These are phyloP conservation scores for Yarrowia keelungensis DNA, from an alignment of 805 yeast genomes.

Conservation along the genomic window DNA sequence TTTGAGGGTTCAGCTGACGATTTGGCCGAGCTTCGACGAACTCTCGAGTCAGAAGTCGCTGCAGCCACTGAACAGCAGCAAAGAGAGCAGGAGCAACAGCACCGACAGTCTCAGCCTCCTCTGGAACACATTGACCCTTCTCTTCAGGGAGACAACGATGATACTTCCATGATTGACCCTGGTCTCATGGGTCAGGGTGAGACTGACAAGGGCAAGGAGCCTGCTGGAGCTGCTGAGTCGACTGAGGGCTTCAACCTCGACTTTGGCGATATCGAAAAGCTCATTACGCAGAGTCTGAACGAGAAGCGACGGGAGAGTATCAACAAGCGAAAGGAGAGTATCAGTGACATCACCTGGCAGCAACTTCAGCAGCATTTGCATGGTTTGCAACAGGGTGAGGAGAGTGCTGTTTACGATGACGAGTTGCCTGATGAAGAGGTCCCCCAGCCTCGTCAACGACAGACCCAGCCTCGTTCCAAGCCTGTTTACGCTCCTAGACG, in stretches of 20 bases:
- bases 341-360: slow-evolving; percentile 37
- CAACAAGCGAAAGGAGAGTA: slow-evolving; percentile 21
- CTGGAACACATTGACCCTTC: slow-evolving; percentile 25
- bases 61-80: slow-evolving; percentile 1
- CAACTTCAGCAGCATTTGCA: slow-evolving; percentile 37
- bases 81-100: slow-evolving; percentile 6
- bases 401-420: slow-evolving; percentile 32
- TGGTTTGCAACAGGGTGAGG: slow-evolving; percentile 26
- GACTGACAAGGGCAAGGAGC: slow-evolving; percentile 24
- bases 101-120: not conserved
- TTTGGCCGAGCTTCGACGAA: slow-evolving; percentile 11
- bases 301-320: slow-evolving; percentile 29
- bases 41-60: slow-evolving; percentile 19
- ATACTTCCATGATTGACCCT: slow-evolving; percentile 27
- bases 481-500: slow-evolving; percentile 6
- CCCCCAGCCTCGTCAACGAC: slow-evolving; percentile 19
- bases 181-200: slow-evolving; percentile 15
- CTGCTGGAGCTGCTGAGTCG: slow-evolving; percentile 4
- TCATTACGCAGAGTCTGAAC: slow-evolving; percentile 31
- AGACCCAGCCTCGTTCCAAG: not conserved
- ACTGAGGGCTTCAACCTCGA: slow-evolving; percentile 27
- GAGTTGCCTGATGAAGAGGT: slow-evolving; percentile 3
- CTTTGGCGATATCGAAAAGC: slow-evolving; percentile 32
- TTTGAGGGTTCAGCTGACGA: slow-evolving; percentile 25
- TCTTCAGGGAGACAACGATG: not conserved